phyloP scores from a whole-genome alignment of 1,284 basidiomycete genomes.

The Dichomitus squalens region DNA sequence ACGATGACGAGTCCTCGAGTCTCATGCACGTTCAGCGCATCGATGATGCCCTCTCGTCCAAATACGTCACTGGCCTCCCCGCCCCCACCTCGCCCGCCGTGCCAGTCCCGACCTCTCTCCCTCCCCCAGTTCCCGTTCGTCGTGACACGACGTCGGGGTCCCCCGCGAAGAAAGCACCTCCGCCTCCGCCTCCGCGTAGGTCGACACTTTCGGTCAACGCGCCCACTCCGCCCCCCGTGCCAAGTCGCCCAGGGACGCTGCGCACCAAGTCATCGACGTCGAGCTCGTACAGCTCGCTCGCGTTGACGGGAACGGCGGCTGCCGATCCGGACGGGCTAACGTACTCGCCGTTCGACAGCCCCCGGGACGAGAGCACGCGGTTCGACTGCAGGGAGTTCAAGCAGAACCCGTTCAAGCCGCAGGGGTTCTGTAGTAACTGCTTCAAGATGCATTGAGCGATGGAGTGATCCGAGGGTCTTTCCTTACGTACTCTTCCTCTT shows the following conservation, averaged over 20 bases:
- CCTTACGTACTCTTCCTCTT: no score
- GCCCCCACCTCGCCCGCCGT: not conserved
- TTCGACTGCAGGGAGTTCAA: slow-evolving; percentile 50
- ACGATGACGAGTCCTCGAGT: slow-evolving; percentile 20
- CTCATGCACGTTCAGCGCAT: slow-evolving; percentile 22
- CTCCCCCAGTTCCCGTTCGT: slow-evolving; percentile 9
- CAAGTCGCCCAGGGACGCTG: slow-evolving; percentile 21
- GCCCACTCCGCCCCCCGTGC: slow-evolving; percentile 17
- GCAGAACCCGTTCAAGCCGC: slow-evolving; percentile 63
- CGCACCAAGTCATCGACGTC: slow-evolving; percentile 27
- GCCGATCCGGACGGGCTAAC: slow-evolving; percentile 31
- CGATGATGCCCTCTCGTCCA: slow-evolving; percentile 17
- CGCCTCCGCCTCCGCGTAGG: slow-evolving; percentile 35
- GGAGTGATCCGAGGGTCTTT: no score
- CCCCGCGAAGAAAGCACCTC: slow-evolving; percentile 27
- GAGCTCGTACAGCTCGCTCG: slow-evolving; percentile 24
- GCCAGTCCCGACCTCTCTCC: not conserved
- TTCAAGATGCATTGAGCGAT: slow-evolving; percentile 46
- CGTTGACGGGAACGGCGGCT: slow-evolving; percentile 22
- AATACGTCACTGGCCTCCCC: slow-evolving; percentile 16
- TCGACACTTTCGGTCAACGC: slow-evolving; percentile 20
- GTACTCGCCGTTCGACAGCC: slow-evolving; percentile 54
- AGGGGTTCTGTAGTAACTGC: slow-evolving; percentile 65
- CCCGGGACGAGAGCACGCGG: slow-evolving; percentile 30
- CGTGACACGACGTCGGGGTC: slow-evolving; percentile 4